A percentile compares a stretch with the other conserved stretches of the same genome.
phyloP scores from a whole-genome alignment of 2,329 filamentous ascomycete genomes.

The Metarhizium anisopliae region DNA sequence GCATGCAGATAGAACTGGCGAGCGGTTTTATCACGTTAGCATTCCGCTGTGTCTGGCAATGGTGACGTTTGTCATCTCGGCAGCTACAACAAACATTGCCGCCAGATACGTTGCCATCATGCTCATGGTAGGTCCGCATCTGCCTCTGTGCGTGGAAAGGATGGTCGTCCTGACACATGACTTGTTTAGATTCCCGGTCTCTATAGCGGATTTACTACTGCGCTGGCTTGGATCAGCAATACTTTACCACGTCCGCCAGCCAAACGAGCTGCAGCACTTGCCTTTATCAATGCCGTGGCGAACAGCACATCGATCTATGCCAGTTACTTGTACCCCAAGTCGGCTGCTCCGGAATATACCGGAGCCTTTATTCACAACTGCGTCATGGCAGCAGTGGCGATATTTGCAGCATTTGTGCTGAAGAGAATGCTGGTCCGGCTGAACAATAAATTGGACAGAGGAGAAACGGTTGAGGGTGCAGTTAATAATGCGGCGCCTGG shows the following conservation, averaged over 20 bases:
- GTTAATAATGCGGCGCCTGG: conserved; percentile 49
- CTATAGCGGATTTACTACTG: conserved; percentile 59
- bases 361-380: conserved; percentile 62
- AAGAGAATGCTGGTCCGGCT: conserved; percentile 53
- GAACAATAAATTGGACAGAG: conserved; percentile 61
- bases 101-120: conserved; percentile 64
- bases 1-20: conserved; percentile 63
- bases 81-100: conserved; percentile 48
- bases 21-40: conserved; percentile 60
- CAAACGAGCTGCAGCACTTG: conserved; percentile 61
- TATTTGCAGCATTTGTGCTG: conserved; percentile 53
- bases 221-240: conserved; percentile 66
- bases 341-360: conserved; percentile 32
- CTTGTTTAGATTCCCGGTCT: conserved; percentile 39
- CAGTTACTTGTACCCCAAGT: conserved; percentile 55
- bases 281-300: conserved; percentile 58
- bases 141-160: neutral
- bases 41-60: conserved; percentile 54
- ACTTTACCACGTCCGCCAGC: conserved; percentile 66
- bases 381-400: conserved; percentile 52
- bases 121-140: conserved; percentile 43
- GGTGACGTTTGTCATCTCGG: conserved; percentile 58
- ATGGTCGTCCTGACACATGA: neutral
- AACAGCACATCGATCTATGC: conserved; percentile 59
- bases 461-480: conserved; percentile 44